Evolutionary conservation across 805 yeast species (phyloP).

Genomic region (Candida vaughaniae): DNA sequence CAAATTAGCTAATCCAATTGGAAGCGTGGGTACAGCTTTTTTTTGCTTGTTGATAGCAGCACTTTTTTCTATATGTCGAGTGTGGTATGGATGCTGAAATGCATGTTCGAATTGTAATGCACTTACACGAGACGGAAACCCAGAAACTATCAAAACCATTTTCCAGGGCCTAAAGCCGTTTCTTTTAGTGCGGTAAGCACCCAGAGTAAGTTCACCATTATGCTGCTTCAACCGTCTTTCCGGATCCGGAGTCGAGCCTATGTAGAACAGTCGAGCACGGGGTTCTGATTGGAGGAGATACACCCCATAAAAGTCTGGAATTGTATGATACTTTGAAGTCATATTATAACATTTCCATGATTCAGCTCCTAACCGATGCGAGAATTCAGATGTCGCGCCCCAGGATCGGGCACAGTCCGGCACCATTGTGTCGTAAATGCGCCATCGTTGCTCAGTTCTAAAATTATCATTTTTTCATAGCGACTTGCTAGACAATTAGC

Average conservation of each 20-base stretch:
- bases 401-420: no score
- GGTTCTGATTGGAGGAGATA: conserved; percentile 64
- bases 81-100: conserved; percentile 69
- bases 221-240: conserved; percentile 67
- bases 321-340: not conserved
- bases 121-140: conserved; percentile 66
- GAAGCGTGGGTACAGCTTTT: not conserved
- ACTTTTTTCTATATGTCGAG: conserved; percentile 51
- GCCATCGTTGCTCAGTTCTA: no score
- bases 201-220: conserved; percentile 61
- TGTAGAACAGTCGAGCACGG: conserved; percentile 60
- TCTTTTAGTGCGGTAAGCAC: conserved; percentile 65
- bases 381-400: no score
- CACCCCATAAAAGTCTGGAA: conserved; percentile 58
- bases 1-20: conserved; percentile 48
- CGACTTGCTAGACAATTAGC: no score
- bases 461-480: no score
- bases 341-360: no score
- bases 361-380: no score
- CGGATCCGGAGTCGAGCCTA: conserved; percentile 85
- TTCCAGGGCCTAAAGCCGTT: conserved; percentile 71
- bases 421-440: no score
- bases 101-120: conserved; percentile 85
- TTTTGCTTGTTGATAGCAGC: not conserved
- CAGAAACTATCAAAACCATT: conserved; percentile 60